A percentile compares a stretch with the other conserved stretches of the same genome.
Evolutionary conservation across 345 rosid species (phyloP).

Genomic region (Cardamine occulta): DNA sequence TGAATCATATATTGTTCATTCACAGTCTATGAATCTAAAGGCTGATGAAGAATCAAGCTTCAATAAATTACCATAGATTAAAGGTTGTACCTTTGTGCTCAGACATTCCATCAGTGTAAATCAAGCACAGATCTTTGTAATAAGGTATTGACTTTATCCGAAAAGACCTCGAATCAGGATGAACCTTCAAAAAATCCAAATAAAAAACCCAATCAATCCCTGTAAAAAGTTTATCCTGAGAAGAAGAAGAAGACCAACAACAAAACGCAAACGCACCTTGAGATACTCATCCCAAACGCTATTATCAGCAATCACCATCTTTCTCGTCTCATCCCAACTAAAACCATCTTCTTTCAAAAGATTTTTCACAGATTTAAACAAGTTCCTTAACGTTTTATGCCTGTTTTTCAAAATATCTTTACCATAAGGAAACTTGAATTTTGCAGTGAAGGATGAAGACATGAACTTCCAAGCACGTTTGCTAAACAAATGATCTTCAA

Average conservation of each 20-base stretch:
- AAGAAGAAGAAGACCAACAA: not conserved
- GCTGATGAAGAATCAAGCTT: not conserved
- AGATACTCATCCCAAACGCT: conserved; percentile 70
- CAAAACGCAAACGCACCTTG: conserved; percentile 57
- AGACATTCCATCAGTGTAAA: conserved; percentile 54
- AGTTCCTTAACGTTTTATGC: conserved; percentile 66
- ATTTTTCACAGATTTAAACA: conserved; percentile 61
- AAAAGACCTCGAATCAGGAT: conserved; percentile 63
- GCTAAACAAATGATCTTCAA: conserved; percentile 76
- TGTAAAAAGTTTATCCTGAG: conserved; percentile 13
- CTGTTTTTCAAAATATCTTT: conserved; percentile 76
- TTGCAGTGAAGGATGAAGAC: conserved; percentile 65
- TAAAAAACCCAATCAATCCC: conserved; percentile 11
- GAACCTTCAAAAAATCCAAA: conserved; percentile 46
- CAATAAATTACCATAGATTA: conserved; percentile 12
- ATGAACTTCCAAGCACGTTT: conserved; percentile 86
- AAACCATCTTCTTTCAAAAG: conserved; percentile 65
- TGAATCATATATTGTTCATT: conserved; percentile 20
- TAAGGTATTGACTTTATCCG: conserved; percentile 71
- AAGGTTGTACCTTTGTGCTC: conserved; percentile 58
- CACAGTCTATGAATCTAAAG: conserved; percentile 2
- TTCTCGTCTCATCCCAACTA: conserved; percentile 69
- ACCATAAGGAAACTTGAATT: conserved; percentile 64
- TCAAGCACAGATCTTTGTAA: conserved; percentile 65
- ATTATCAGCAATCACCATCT: conserved; percentile 68